Base-by-base conservation (phyloP, 2,329 filamentous ascomycete genomes). In the Epichloe hybrida region DNA sequence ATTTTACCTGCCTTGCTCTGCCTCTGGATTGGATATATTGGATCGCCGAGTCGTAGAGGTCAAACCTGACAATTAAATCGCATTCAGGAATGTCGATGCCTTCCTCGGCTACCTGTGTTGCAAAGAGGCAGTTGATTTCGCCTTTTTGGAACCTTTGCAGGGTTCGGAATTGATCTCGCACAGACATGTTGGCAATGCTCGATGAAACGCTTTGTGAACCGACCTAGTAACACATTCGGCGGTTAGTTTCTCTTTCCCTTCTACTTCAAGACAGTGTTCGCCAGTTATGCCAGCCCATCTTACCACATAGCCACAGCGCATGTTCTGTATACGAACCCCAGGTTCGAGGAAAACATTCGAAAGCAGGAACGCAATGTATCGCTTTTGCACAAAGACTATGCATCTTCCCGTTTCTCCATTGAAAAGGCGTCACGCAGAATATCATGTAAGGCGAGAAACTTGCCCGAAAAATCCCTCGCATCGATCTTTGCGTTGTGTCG, bases 11-110 rank as follows among this genome's bases (percentile, higher is more conserved):
- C 39, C 93, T 79, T 12, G 93, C 93, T 50, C 93, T 80, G 0
- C 93, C 93, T 55, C 88, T 80, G 13, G 90, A 96, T 64, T 98
- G 93, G 20, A 97, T 83, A 62, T 96, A 97, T 61, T 95, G 87
- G 49, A 97, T 97, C 65, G 95, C 81, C 0, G 91, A 96, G 11
- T 77, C 75, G 66, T 89, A 95, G 2, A 95, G 76, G 62, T 97
- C 88, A 60, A 96, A 98, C 2, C 90, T 69, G 53, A 86, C 72
- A 34, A 85, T 71, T 1, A 83, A 62, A 55, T 84, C 83, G 63
- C 81, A 85, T 50, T 83, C 79, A 0, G 81, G 81, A 46, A 85
- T 77, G 57, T 85, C 81, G 12, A 85, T 73, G 0, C 81, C 81
- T 61, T 85, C 81, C 58, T 85, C 81, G 0, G 77, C 81, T 2